Conservation (phyloP, 2,329 filamentous ascomycete genomes). For the Beauveria pseudobassiana region DNA sequence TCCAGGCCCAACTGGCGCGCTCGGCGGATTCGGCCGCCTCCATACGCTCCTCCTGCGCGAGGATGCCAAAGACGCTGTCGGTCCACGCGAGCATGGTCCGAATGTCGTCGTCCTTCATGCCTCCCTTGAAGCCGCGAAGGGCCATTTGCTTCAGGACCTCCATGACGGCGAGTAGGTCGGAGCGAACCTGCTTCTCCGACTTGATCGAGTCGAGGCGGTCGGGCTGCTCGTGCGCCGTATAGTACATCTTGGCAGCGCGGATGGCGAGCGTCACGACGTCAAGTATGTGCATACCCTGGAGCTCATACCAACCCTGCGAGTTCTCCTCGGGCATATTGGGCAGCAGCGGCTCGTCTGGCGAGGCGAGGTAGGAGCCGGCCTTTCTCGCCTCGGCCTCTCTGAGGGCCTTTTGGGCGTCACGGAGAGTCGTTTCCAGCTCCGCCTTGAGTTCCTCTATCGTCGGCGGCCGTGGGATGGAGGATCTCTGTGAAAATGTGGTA, state of each 20-base stretch:
- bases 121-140: constrained; percentile 74
- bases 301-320: constrained; percentile 67
- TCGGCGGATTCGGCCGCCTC: constrained; percentile 66
- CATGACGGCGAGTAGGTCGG: constrained; percentile 77
- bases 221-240: constrained; percentile 84
- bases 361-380: constrained; percentile 21
- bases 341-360: constrained; percentile 22
- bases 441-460: constrained; percentile 70
- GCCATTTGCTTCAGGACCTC: constrained; percentile 91
- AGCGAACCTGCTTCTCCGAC: constrained; percentile 75
- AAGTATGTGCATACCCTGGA: constrained; percentile 85
- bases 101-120: constrained; percentile 71
- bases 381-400: constrained; percentile 45
- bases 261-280: constrained; percentile 95
- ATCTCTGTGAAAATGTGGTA: no score
- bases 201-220: constrained; percentile 81
- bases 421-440: constrained; percentile 58
- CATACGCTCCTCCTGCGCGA: constrained; percentile 68
- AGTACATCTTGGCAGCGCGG: constrained; percentile 90
- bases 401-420: constrained; percentile 61
- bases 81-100: constrained; percentile 75
- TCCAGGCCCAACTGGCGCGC: constrained; percentile 72
- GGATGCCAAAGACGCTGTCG: constrained; percentile 64
- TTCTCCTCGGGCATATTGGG: constrained; percentile 38
- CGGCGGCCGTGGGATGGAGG: constrained; percentile 75